A percentile compares a stretch with the other conserved stretches of the same genome.
Conservation (phyloP, 106 monocot species). For the Hemerocallis citrina region DNA sequence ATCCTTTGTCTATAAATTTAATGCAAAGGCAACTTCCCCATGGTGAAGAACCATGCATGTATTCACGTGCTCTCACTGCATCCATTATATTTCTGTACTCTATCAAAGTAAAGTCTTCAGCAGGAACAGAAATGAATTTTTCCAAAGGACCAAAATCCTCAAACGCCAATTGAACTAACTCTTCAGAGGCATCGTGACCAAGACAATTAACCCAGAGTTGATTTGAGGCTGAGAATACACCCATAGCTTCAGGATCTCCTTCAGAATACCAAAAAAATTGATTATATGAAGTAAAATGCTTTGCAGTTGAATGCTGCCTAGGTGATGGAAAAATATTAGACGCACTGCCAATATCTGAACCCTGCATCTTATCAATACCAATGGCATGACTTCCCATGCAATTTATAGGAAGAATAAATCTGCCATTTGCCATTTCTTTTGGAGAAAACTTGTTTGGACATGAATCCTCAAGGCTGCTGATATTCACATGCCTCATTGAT, state of each 20-base stretch:
- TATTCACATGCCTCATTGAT: conserved; percentile 10
- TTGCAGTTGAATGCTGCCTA: conserved; percentile 12
- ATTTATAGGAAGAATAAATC: not conserved
- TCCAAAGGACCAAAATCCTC: conserved; percentile 85
- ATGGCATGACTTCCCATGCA: not conserved
- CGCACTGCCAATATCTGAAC: conserved; percentile 5
- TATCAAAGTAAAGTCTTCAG: conserved; percentile 64
- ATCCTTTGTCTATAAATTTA: conserved; percentile 73
- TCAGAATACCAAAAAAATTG: conserved; percentile 53
- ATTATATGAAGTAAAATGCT: conserved; percentile 17
- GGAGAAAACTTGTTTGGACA: conserved; percentile 9
- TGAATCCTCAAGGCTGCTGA: conserved; percentile 13
- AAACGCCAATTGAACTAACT: conserved; percentile 50
- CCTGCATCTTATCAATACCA: conserved; percentile 10
- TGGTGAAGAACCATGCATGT: conserved; percentile 76
- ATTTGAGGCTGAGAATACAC: conserved; percentile 71
- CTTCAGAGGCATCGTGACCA: conserved; percentile 58
- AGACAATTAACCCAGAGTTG: conserved; percentile 74
- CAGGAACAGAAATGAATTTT: conserved; percentile 39
- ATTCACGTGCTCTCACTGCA: conserved; percentile 80
- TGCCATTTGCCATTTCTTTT: conserved; percentile 7
- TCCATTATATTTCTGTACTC: conserved; percentile 78
- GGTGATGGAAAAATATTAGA: conserved; percentile 24
- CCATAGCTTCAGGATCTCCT: conserved; percentile 60
- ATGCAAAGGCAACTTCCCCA: conserved; percentile 61